phyloP scores from a whole-genome alignment of 805 yeast genomes.

The Zygosaccharomyces kombuchaensis region DNA sequence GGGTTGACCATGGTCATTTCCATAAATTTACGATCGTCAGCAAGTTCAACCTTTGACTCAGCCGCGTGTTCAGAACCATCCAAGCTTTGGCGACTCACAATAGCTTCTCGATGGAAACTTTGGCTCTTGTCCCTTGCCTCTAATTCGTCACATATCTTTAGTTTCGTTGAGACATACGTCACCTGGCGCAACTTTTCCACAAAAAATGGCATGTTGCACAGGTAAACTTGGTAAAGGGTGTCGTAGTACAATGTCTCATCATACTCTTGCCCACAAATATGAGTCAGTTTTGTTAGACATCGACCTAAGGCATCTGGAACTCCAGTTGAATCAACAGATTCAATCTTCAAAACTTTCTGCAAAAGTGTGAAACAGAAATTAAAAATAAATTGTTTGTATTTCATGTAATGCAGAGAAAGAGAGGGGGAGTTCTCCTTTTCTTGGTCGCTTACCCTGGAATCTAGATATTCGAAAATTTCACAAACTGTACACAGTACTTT shows the following conservation, averaged over 20 bases:
- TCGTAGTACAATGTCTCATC: slow-evolving; percentile 25
- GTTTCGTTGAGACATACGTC: slow-evolving; percentile 23
- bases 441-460: slow-evolving; percentile 18
- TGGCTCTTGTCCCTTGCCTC: slow-evolving; percentile 23
- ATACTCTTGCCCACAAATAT: slow-evolving; percentile 30
- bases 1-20: slow-evolving; percentile 38
- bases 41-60: slow-evolving; percentile 7
- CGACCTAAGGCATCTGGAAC: neutral
- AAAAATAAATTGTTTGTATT: slow-evolving; percentile 26
- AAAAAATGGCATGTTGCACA: slow-evolving; percentile 13
- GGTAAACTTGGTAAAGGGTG: slow-evolving; percentile 17
- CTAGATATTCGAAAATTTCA: slow-evolving; percentile 23
- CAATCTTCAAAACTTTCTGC: neutral
- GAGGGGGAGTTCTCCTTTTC: slow-evolving; percentile 16
- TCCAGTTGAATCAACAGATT: slow-evolving; percentile 2
- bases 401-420: slow-evolving; percentile 28
- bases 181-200: slow-evolving; percentile 13
- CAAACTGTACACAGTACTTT: slow-evolving; percentile 17
- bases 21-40: slow-evolving; percentile 23
- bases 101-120: slow-evolving; percentile 11
- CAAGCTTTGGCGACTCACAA: slow-evolving; percentile 6
- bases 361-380: slow-evolving; percentile 23
- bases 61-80: neutral
- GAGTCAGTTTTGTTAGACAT: slow-evolving; percentile 12
- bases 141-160: slow-evolving; percentile 29